Conservation (phyloP, 192 early-diverging fungal genomes). For the Backusella circina region DNA sequence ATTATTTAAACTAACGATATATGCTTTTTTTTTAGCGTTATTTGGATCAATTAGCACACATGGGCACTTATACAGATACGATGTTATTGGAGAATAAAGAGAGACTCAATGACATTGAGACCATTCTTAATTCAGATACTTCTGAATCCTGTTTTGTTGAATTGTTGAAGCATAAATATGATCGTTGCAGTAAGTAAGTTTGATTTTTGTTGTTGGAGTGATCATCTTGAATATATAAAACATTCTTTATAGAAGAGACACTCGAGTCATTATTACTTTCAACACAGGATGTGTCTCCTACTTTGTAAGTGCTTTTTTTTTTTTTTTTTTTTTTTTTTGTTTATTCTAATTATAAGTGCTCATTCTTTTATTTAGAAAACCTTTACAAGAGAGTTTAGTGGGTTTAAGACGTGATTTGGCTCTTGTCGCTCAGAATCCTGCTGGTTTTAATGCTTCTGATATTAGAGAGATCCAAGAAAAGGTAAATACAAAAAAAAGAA, state of each 20-base stretch:
- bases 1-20: neutral
- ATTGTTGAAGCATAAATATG: slow-evolving; percentile 41
- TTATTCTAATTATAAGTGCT: too few species aligned
- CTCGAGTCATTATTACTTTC: slow-evolving; percentile 1
- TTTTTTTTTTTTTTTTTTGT: neutral
- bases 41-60: slow-evolving; percentile 32
- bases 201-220: neutral
- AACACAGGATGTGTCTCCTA: slow-evolving; percentile 40
- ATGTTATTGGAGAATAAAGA: slow-evolving; percentile 59
- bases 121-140: slow-evolving; percentile 50
- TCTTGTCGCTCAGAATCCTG: slow-evolving; percentile 30
- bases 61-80: slow-evolving; percentile 41
- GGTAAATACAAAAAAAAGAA: too few species aligned
- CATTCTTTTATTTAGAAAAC: slow-evolving; percentile 37
- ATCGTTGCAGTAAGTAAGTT: slow-evolving; percentile 31
- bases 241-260: neutral
- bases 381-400: slow-evolving; percentile 72
- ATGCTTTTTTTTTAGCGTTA: slow-evolving; percentile 17
- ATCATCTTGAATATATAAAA: neutral
- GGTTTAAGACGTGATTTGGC: slow-evolving; percentile 62
- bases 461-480: slow-evolving; percentile 63
- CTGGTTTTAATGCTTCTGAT: slow-evolving; percentile 33
- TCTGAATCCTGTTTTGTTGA: slow-evolving; percentile 36
- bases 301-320: slow-evolving; percentile 35
- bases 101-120: slow-evolving; percentile 55